A percentile compares a stretch with the other conserved stretches of the same genome.
phyloP scores from a whole-genome alignment of 768 basidiomycete species.

The Cyclocybe aegerita region DNA sequence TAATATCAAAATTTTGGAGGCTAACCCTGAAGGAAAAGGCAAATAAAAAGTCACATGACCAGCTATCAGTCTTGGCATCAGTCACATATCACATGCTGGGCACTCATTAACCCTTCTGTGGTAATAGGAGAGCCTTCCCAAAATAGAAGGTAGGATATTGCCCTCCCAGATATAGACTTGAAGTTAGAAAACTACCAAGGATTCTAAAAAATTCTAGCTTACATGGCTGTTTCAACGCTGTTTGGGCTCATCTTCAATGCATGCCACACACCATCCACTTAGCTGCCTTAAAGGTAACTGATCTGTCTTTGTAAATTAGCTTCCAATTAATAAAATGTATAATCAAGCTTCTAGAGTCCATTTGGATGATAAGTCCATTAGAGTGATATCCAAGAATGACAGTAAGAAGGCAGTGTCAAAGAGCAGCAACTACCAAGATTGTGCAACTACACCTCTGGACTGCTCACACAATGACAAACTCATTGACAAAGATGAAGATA shows the following conservation, averaged over 20 bases:
- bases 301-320: neutral
- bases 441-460: slow-evolving; percentile 6
- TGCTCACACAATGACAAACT: neutral
- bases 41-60: too few relatives aligned
- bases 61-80: too few relatives aligned
- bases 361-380: slow-evolving; percentile 23
- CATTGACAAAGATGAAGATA: neutral
- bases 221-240: slow-evolving; percentile 22
- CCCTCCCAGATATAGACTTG: too few relatives aligned
- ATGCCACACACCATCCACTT: slow-evolving; percentile 40
- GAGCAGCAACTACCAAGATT: slow-evolving; percentile 18
- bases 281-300: slow-evolving; percentile 27
- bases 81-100: too few relatives aligned
- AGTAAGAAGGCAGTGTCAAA: slow-evolving; percentile 10
- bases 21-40: too few relatives aligned
- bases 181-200: too few relatives aligned
- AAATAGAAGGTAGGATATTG: too few relatives aligned
- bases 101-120: too few relatives aligned
- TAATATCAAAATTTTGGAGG: too few relatives aligned
- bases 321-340: neutral
- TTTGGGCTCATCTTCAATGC: slow-evolving; percentile 26
- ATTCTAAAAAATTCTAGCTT: too few relatives aligned
- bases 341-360: slow-evolving; percentile 27
- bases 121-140: too few relatives aligned
- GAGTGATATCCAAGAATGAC: too few relatives aligned